Base-by-base conservation (phyloP, 1,139 yeast species). In the Starmera stellimalicola region DNA sequence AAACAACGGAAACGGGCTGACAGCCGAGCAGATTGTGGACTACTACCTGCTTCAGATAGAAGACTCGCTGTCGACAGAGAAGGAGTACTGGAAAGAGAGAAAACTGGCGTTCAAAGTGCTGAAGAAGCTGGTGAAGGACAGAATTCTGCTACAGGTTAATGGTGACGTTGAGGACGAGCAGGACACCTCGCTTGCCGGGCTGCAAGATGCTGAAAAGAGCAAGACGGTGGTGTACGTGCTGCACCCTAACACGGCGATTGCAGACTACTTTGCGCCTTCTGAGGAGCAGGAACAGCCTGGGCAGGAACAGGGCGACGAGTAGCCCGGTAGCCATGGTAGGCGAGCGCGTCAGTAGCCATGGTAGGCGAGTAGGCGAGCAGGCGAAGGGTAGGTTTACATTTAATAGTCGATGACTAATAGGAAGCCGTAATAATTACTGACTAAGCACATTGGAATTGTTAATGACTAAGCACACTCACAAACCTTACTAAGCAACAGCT, bases 241-340 rank as follows among this genome's bases (percentile, higher is more conserved):
- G 39, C 97, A 91, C 63, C 97, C 97, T 35, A 88, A 91, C 55
- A 82, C 88, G 61, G 80, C 85, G 15, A 73, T 81, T 39, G 66
- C 78, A 44, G 91, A 79, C 40, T 38, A 47, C 26, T 52, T 52
- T 38, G 45, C 40, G 26, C 39, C 37, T 7, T 47, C 43, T 8
- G 50, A 38, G 2, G 27, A 16, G 6, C 39, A 33, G 4, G 32
- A 37, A n/a, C 25, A 22, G 12, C 25, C 11, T n/a, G 14, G 14
- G 12, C 25, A 22, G 25, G 25, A n/a, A n/a, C n/a, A n/a, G n/a
- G n/a, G n/a, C n/a, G n/a, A n/a, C n/a, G n/a, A n/a, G n/a, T n/a
- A n/a, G n/a, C n/a, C n/a, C n/a, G n/a, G n/a, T n/a, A n/a, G n/a
- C n/a, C n/a, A n/a, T n/a, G n/a, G n/a, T n/a, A n/a, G n/a, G n/a